Base-by-base conservation (phyloP, 2,329 filamentous ascomycete genomes). In the Biscogniauxia sp. region DNA sequence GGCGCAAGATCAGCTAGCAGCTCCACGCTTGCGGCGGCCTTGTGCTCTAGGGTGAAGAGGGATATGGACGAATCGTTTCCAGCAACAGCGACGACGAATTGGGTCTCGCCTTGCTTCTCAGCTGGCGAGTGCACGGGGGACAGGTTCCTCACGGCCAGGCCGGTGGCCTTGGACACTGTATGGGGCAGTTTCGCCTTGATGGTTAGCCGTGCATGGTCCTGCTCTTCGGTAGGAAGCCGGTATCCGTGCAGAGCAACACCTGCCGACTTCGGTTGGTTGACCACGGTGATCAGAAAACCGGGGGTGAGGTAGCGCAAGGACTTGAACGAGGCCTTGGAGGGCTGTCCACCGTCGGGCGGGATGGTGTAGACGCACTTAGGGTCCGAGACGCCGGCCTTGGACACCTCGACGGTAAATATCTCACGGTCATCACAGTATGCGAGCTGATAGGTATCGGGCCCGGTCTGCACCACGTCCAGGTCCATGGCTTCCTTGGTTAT, bases 31-130 rank as follows among this genome's bases (percentile, higher is more conserved):
- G 73, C 73, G 32, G 79, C 74, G 19, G 76, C 72, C 61, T 79
- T 79, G 72, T 92, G 90, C 65, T 96, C 90, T 60, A 96, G 78
- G 0, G 91, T 93, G 74, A 88, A 90, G 26, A 97, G 78, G 5
- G 85, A 86, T 65, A 97, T 88, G 11, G 91, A 92, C 62, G 88
- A 87, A 73, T 96, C 91, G 68, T 90, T 89, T 8, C 89, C 89
- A 2, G 91, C 90, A 15, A 96, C 86, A 6, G 93, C 93, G 66
- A 97, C 82, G 53, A 90, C 84, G 65, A 92, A 90, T 75, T 97
- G 92, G 53, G 88, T 85, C 61, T 90, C 87, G 56, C 84, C 85
- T 56, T 86, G 76, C 54, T 73, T 78, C 1, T 82, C 76, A 1
- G 72, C 79, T 0, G 82, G 76, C 11, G 84, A 78, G 5, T 81